These are phyloP conservation scores for Antitrichia curtipendula DNA, from an alignment of 225 moss, liverwort and hornwort species.

Conservation along the genomic window DNA sequence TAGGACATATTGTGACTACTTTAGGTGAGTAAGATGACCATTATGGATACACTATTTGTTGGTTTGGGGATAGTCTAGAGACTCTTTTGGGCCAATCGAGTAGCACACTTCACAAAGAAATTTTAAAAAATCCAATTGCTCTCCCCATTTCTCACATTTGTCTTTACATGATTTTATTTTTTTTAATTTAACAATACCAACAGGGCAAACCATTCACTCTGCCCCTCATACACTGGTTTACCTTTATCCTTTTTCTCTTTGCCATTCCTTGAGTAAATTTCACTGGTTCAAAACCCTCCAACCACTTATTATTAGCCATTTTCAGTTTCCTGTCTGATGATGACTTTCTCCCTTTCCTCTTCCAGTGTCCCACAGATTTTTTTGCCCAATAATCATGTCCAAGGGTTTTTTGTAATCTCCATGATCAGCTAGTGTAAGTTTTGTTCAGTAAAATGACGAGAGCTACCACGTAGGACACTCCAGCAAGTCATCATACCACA, in stretches of 20 bases:
- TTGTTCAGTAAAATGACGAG: neutral
- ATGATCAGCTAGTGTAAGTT: neutral
- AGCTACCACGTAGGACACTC: neutral
- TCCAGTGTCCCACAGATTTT: neutral
- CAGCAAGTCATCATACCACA: neutral
- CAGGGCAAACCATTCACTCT: neutral
- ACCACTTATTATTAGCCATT: neutral
- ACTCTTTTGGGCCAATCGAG: neutral
- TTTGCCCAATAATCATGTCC: neutral
- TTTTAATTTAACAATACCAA: neutral
- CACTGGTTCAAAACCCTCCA: neutral
- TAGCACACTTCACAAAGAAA: neutral
- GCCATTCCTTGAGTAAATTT: neutral
- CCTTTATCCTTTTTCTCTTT: neutral
- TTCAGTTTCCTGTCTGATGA: neutral
- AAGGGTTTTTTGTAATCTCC: neutral
- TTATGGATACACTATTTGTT: neutral
- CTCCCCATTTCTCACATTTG: neutral
- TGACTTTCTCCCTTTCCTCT: neutral
- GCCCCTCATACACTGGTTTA: accelerated
- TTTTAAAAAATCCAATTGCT: too few relatives aligned
- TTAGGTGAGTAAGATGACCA: neutral
- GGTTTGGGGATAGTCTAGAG: neutral
- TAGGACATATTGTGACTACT: neutral
- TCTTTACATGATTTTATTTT: too few relatives aligned